Evolutionary conservation across 768 basidiomycete species (phyloP).

Genomic region (Termitomyces eurrhizus): DNA sequence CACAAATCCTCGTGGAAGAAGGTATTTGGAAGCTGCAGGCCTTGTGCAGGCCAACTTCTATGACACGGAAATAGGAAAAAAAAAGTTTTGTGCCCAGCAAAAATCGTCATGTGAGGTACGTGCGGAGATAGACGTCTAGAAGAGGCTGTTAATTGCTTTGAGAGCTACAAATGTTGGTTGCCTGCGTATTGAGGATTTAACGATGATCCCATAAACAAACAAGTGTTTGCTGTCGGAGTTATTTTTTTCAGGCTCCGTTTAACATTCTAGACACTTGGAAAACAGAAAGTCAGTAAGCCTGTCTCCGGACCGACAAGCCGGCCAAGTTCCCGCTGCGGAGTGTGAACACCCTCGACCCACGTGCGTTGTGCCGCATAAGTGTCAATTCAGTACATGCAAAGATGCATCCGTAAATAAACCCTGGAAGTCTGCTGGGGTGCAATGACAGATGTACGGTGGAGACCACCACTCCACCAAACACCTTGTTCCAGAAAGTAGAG

Average conservation of each 20-base stretch:
- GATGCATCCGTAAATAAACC: too few relatives aligned
- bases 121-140: neutral
- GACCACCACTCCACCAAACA: too few relatives aligned
- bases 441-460: too few relatives aligned
- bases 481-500: neutral
- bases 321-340: neutral
- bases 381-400: neutral
- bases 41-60: slow-evolving; percentile 2
- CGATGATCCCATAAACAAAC: neutral
- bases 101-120: slow-evolving; percentile 8
- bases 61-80: neutral
- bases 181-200: neutral
- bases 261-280: neutral
- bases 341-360: neutral
- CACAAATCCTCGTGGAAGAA: slow-evolving; percentile 2
- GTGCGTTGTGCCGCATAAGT: neutral
- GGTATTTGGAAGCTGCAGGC: neutral
- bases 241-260: neutral
- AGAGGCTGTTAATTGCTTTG: neutral
- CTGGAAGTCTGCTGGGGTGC: too few relatives aligned
- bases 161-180: neutral
- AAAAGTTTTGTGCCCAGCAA: neutral
- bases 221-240: neutral
- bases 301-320: neutral
- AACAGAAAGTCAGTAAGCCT: neutral